Percentiles rank a stretch among this genome's conserved stretches.
These are phyloP conservation scores for Populus hybrid DNA, from an alignment of 441 rosid genomes.

Conservation along the genomic window DNA sequence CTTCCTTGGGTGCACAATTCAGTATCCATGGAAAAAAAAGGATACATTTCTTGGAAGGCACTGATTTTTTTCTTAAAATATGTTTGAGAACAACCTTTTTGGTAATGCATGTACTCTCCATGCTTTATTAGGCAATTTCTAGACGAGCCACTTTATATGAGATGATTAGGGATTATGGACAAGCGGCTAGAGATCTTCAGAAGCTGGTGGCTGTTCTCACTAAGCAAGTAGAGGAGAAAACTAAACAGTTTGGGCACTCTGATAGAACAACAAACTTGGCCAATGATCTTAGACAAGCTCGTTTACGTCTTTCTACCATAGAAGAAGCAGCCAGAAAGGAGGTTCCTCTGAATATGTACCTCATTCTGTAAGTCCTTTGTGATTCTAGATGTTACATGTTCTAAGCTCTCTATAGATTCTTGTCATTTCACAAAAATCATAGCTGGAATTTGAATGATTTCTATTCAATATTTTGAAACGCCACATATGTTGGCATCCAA, in stretches of 20 bases:
- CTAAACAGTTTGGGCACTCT: conserved; percentile 36
- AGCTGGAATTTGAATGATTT: neutral
- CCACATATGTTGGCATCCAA: too few relatives aligned
- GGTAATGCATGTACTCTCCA: neutral
- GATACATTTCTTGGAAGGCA: conserved; percentile 4
- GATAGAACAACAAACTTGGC: conserved; percentile 49
- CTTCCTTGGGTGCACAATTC: neutral
- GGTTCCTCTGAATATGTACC: too few relatives aligned
- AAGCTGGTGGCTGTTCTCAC: conserved; percentile 52
- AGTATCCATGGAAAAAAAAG: neutral
- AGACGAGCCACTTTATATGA: conserved; percentile 80
- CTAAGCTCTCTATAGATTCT: neutral
- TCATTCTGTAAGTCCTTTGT: conserved; percentile 67
- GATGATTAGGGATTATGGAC: conserved; percentile 86
- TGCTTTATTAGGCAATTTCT: conserved; percentile 67
- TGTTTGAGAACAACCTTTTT: neutral
- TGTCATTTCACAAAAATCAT: neutral
- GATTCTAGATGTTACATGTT: neutral
- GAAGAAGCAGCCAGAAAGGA: conserved; percentile 80
- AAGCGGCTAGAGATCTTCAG: conserved; percentile 75
- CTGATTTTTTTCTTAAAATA: neutral
- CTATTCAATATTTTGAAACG: neutral
- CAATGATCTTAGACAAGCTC: conserved; percentile 69
- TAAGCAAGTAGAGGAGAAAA: conserved; percentile 66
- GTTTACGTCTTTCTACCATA: conserved; percentile 53